Percentiles rank a stretch among this genome's conserved stretches.
These are phyloP conservation scores for Irpex sp. DNA, from an alignment of 1,284 basidiomycete species.

Conservation along the genomic window DNA sequence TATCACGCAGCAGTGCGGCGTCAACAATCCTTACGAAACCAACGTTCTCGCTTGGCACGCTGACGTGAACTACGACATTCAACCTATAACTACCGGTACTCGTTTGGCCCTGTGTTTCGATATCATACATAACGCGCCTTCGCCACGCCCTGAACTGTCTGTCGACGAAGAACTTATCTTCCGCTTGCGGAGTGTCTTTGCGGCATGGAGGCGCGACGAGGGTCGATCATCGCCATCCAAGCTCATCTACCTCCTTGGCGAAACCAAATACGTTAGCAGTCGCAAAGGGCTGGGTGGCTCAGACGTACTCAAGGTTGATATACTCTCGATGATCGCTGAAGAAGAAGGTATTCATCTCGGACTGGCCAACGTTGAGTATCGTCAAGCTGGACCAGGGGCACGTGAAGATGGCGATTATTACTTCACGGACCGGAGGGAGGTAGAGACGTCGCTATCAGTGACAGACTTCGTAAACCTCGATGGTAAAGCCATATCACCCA, in stretches of 20 bases:
- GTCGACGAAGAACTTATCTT: neutral
- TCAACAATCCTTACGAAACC: slow-evolving; percentile 26
- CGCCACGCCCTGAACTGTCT: slow-evolving; percentile 33
- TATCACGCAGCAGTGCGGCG: slow-evolving; percentile 30
- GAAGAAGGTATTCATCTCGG: slow-evolving; percentile 22
- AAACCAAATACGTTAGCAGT: slow-evolving; percentile 6
- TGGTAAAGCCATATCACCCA: no score
- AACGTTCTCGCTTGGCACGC: slow-evolving; percentile 46
- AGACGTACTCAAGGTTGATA: slow-evolving; percentile 17
- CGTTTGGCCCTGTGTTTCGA: slow-evolving; percentile 47
- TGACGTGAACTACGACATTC: slow-evolving; percentile 42
- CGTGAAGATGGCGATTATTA: no score
- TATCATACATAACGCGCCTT: slow-evolving; percentile 35
- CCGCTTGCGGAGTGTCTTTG: neutral
- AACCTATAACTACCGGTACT: slow-evolving; percentile 40
- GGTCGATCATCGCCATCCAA: no score
- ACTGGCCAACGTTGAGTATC: slow-evolving; percentile 33
- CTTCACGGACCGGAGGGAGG: no score
- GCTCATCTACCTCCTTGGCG: no score
- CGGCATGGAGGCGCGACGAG: no score
- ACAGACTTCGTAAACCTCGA: neutral
- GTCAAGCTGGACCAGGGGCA: no score
- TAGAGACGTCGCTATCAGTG: slow-evolving; percentile 26
- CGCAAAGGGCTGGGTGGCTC: slow-evolving; percentile 20
- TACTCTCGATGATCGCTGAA: slow-evolving; percentile 14